A percentile compares a stretch with the other conserved stretches of the same genome.
phyloP scores from a whole-genome alignment of 1,139 yeast genomes.

The Taphrina deformans region DNA sequence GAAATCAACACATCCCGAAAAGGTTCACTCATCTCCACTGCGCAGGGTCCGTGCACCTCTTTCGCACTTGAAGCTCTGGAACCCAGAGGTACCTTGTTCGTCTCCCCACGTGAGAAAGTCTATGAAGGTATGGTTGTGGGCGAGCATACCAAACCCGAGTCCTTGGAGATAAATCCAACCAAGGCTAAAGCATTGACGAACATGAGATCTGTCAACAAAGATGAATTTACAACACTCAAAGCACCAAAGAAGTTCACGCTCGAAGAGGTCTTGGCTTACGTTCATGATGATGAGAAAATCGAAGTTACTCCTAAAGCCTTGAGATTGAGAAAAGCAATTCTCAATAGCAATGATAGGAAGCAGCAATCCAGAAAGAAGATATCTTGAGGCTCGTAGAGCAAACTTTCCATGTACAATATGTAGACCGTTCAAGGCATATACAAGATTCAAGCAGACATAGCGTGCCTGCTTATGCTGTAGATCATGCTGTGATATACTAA shows the following conservation, averaged over 20 bases:
- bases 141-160: slow-evolving; percentile 30
- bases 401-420: not conserved
- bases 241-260: slow-evolving; percentile 27
- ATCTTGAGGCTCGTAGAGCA: too few species aligned
- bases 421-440: not conserved
- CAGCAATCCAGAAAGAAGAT: slow-evolving; percentile 24
- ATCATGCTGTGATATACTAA: too few species aligned
- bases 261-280: slow-evolving; percentile 30
- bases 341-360: slow-evolving; percentile 15
- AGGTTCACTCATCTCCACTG: slow-evolving; percentile 28
- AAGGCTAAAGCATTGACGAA: slow-evolving; percentile 31
- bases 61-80: slow-evolving; percentile 31
- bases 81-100: slow-evolving; percentile 29
- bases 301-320: slow-evolving; percentile 28
- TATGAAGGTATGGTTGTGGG: slow-evolving; percentile 33
- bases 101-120: slow-evolving; percentile 25
- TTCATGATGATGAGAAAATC: slow-evolving; percentile 28
- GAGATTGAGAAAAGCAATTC: slow-evolving; percentile 28
- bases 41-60: slow-evolving; percentile 23
- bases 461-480: too few species aligned
- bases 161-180: slow-evolving; percentile 26
- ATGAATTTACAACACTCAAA: slow-evolving; percentile 23
- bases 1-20: slow-evolving; percentile 28
- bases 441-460: too few species aligned
- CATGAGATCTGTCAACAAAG: slow-evolving; percentile 33